A percentile compares a stretch with the other conserved stretches of the same genome.
Evolutionary conservation across 2,329 filamentous ascomycete genomes (phyloP).

Genomic region (Apiospora sp.): DNA sequence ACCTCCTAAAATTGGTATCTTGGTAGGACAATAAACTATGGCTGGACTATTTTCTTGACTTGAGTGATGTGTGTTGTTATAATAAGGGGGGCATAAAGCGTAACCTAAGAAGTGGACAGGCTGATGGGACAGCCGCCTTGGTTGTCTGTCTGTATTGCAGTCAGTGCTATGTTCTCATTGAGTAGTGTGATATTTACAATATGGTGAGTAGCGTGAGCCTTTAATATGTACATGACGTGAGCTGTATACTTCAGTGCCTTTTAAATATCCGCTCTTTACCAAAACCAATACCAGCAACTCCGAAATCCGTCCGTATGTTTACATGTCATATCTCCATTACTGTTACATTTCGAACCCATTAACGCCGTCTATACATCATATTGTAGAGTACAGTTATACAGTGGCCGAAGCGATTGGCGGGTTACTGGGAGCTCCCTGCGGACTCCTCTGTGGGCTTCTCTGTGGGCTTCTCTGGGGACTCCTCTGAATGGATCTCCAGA

Average conservation of each 20-base stretch:
- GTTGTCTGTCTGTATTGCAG: neutral
- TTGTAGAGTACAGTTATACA: neutral
- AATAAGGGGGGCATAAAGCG: neutral
- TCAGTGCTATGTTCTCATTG: neutral
- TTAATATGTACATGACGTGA: neutral
- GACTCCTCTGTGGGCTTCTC: slow-evolving; percentile 50
- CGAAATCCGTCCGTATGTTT: neutral
- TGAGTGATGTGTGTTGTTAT: neutral
- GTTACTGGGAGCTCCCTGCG: slow-evolving; percentile 15
- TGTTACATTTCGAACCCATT: neutral
- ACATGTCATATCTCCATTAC: neutral
- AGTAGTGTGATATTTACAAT: slow-evolving; percentile 6
- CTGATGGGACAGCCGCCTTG: neutral
- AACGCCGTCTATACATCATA: neutral
- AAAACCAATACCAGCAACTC: neutral
- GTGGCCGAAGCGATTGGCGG: neutral
- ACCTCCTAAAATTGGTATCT: neutral
- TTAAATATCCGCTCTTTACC: neutral
- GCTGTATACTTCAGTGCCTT: neutral
- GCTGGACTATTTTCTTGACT: neutral
- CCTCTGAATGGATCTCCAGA: slow-evolving; percentile 55
- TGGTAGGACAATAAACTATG: neutral
- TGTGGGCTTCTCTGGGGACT: slow-evolving; percentile 22
- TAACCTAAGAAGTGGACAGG: neutral
- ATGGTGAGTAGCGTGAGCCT: neutral